Conservation (phyloP, 257 asterid species). For the Coffea canephora region DNA sequence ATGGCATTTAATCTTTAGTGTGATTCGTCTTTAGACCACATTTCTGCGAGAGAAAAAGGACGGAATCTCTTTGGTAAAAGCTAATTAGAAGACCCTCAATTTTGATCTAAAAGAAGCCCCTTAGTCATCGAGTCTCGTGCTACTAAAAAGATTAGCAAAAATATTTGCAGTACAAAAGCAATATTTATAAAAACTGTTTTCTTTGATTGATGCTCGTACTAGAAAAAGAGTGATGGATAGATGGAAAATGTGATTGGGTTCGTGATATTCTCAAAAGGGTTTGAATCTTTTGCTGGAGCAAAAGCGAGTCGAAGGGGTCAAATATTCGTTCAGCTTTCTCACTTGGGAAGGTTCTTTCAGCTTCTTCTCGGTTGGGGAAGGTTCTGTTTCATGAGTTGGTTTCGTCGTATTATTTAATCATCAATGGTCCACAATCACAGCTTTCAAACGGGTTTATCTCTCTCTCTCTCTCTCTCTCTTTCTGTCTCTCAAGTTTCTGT, state of each 20-base stretch:
- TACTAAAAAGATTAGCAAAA: neutral
- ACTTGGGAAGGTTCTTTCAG: neutral
- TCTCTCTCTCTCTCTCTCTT: no score
- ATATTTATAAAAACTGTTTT: neutral
- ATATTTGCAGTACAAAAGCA: no score
- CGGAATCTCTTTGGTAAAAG: neutral
- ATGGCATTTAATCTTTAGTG: neutral
- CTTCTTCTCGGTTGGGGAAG: neutral
- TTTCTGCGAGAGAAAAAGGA: neutral
- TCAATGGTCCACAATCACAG: neutral
- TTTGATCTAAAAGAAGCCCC: no score
- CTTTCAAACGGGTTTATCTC: no score
- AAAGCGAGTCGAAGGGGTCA: neutral
- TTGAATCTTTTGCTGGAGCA: neutral
- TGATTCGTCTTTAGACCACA: neutral
- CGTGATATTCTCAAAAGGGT: neutral
- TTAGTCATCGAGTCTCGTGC: no score
- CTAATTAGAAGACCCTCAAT: neutral
- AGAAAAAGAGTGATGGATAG: neutral
- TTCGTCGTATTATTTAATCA: neutral
- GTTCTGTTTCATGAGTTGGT: neutral
- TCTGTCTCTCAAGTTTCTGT: no score
- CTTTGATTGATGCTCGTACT: neutral
- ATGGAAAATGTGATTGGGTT: neutral
- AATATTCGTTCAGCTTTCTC: neutral